Conservation (phyloP, 2,329 filamentous ascomycete genomes). For the Colletotrichum tanaceti region DNA sequence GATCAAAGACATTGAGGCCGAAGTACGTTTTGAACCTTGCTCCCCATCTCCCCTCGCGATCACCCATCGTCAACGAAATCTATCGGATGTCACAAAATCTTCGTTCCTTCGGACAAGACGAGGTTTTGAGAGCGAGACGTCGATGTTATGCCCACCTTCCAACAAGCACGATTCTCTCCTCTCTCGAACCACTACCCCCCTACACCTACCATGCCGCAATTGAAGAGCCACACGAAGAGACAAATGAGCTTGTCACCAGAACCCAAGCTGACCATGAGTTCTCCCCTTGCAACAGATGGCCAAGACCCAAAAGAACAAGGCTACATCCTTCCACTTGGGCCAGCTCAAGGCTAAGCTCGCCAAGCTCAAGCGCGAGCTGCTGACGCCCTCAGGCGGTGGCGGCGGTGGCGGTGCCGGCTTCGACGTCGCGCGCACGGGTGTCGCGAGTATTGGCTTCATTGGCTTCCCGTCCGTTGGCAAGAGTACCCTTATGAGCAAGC, state of each 20-base stretch:
- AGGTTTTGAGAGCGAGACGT: neutral
- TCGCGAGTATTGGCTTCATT: slow-evolving; percentile 97
- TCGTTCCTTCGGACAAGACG: neutral
- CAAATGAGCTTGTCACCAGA: neutral
- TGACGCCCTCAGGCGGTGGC: slow-evolving; percentile 86
- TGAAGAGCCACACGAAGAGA: neutral
- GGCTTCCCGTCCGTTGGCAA: slow-evolving; percentile 98
- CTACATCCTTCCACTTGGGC: slow-evolving; percentile 91
- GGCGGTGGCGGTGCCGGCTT: slow-evolving; percentile 90
- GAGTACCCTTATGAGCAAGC: slow-evolving; percentile 93
- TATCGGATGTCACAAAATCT: neutral
- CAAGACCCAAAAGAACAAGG: slow-evolving; percentile 97
- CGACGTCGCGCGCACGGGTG: slow-evolving; percentile 97
- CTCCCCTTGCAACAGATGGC: slow-evolving; percentile 75
- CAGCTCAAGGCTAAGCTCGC: slow-evolving; percentile 98
- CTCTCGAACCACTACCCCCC: neutral
- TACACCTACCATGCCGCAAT: slow-evolving; percentile 10
- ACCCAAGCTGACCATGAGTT: slow-evolving; percentile 6
- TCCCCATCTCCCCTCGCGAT: neutral
- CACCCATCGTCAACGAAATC: slow-evolving; percentile 26
- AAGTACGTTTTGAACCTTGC: slow-evolving; percentile 68
- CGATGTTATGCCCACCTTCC: neutral
- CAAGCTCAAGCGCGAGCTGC: slow-evolving; percentile 94
- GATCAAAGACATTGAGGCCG: slow-evolving; percentile 97
- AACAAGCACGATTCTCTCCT: neutral